Percentiles rank a stretch among this genome's conserved stretches.
Evolutionary conservation across 208 protist species (phyloP).

Genomic region (Crithidia thermophila): DNA sequence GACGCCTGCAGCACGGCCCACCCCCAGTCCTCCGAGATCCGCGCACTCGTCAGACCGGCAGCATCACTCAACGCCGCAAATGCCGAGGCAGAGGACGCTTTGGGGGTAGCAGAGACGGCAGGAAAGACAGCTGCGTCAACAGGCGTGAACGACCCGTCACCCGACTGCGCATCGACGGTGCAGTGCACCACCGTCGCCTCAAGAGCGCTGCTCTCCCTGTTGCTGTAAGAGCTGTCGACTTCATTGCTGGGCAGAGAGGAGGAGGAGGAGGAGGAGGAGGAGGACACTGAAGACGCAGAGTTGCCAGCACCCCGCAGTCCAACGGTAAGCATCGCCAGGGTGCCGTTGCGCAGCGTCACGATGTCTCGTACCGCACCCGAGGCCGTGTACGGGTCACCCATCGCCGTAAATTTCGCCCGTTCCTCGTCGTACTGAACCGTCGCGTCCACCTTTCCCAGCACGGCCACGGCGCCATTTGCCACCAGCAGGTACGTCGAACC

Average conservation of each 20-base stretch:
- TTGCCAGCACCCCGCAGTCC: background rate
- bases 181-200: conserved; percentile 9
- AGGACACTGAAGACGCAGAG: background rate
- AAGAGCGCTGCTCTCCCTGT: background rate
- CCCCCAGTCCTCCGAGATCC: conserved; percentile 5
- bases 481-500: background rate
- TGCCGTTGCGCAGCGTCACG: conserved; percentile 3
- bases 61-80: too few relatives aligned
- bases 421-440: background rate
- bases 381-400: background rate
- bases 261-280: too few relatives aligned
- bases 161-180: background rate
- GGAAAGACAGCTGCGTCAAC: too few relatives aligned
- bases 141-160: background rate
- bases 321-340: conserved; percentile 6
- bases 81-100: background rate
- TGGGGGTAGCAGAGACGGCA: too few relatives aligned
- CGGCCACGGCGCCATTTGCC: background rate
- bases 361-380: background rate
- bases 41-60: conserved; percentile 6
- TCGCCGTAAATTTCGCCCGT: background rate
- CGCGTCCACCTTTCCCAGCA: background rate
- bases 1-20: conserved; percentile 12
- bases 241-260: too few relatives aligned
- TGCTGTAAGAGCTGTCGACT: too few relatives aligned